A percentile compares a stretch with the other conserved stretches of the same genome.
phyloP scores from a whole-genome alignment of 2,329 filamentous ascomycete genomes.

The Ascochyta pisi region DNA sequence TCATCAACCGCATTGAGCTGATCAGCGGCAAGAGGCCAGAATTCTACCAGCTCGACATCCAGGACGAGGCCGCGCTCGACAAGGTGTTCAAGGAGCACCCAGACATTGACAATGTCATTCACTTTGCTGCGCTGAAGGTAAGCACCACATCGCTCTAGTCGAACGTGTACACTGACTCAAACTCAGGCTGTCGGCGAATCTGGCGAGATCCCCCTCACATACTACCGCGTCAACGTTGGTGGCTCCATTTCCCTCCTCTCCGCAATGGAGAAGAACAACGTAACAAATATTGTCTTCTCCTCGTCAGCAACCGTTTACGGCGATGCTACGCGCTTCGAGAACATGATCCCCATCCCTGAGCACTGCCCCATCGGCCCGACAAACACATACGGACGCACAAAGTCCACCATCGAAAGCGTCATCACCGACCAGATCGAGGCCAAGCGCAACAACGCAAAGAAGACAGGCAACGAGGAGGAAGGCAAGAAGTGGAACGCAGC shows the following conservation, averaged over 20 bases:
- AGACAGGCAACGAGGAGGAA: constrained; percentile 69
- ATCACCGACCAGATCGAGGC: constrained; percentile 91
- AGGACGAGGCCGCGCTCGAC: constrained; percentile 81
- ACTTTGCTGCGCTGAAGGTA: constrained; percentile 97
- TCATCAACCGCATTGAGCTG: constrained; percentile 92
- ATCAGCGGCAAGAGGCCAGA: constrained; percentile 85
- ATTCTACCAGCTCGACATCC: constrained; percentile 89
- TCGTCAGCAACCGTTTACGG: constrained; percentile 98
- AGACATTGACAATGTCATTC: constrained; percentile 96
- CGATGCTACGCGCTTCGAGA: constrained; percentile 91
- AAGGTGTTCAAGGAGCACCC: constrained; percentile 88
- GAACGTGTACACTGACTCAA: not conserved
- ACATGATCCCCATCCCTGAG: constrained; percentile 99
- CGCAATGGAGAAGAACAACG: constrained; percentile 87
- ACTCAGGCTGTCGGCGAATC: constrained; percentile 91
- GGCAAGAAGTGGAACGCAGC: constrained; percentile 88
- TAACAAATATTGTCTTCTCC: constrained; percentile 97
- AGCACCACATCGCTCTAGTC: constrained; percentile 21
- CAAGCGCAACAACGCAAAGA: constrained; percentile 81
- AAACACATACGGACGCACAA: constrained; percentile 97
- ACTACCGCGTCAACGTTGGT: constrained; percentile 96
- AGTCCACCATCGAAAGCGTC: constrained; percentile 87
- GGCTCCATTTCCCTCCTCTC: constrained; percentile 87
- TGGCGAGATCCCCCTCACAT: constrained; percentile 90
- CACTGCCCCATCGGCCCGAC: constrained; percentile 94